phyloP scores from a whole-genome alignment of 352 stramenopile genomes.

The Chrysophaeum taylorii region DNA sequence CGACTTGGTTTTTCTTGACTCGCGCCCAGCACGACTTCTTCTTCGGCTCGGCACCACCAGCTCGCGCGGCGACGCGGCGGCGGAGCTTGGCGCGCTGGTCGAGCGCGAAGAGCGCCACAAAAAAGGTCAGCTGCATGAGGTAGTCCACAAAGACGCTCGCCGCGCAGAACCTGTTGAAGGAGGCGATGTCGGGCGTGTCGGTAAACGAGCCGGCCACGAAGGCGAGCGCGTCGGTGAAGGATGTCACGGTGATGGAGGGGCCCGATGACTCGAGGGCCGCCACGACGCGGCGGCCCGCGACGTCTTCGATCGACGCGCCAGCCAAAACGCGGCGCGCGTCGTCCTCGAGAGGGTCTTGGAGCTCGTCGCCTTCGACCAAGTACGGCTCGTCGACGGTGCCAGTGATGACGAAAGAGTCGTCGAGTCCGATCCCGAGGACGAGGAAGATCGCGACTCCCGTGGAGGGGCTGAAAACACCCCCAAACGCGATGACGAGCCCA shows the following conservation, averaged over 20 bases:
- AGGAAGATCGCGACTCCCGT: background rate
- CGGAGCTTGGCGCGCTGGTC: too few species aligned
- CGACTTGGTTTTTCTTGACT: too few species aligned
- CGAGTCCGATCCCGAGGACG: background rate
- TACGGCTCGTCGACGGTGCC: too few species aligned
- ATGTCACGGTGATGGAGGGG: background rate
- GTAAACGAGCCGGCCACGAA: constrained; percentile 3
- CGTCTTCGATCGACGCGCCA: too few species aligned
- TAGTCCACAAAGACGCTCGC: background rate
- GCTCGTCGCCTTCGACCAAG: too few species aligned
- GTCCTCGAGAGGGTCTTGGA: too few species aligned
- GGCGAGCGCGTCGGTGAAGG: background rate
- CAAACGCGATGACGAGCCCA: background rate
- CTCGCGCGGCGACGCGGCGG: too few species aligned
- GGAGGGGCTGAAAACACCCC: background rate
- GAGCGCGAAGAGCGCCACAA: background rate
- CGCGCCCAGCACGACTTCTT: too few species aligned
- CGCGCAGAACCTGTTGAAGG: background rate
- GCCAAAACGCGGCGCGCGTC: too few species aligned
- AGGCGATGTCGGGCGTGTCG: background rate
- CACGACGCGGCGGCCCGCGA: too few species aligned
- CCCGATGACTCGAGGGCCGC: background rate
- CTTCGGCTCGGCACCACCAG: too few species aligned
- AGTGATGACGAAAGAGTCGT: background rate
- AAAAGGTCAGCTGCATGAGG: background rate